These are phyloP conservation scores for Podosphaera fusca DNA, from an alignment of 2,329 filamentous ascomycete species.

Conservation along the genomic window DNA sequence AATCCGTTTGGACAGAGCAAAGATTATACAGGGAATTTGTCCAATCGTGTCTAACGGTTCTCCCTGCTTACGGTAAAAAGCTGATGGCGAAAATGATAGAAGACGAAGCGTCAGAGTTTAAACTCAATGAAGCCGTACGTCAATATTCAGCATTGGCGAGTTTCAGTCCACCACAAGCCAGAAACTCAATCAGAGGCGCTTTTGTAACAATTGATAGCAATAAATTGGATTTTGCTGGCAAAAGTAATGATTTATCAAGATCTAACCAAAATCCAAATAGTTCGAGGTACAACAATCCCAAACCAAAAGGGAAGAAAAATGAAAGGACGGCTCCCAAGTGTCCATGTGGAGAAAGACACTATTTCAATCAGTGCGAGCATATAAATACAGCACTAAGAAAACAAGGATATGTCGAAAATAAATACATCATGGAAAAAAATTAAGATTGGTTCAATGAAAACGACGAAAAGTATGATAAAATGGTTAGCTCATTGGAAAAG, in stretches of 20 bases:
- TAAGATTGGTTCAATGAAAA: background rate
- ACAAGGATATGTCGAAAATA: background rate
- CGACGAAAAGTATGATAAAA: background rate
- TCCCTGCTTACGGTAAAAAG: background rate
- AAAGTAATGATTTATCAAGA: too few relatives aligned
- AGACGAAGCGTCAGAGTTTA: background rate
- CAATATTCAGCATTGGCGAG: background rate
- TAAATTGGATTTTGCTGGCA: background rate
- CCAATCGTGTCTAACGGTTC: background rate
- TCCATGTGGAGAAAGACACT: background rate
- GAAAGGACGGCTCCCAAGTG: background rate
- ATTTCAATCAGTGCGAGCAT: background rate
- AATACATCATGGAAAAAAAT: background rate
- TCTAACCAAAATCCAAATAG: too few relatives aligned
- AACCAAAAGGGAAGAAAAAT: background rate
- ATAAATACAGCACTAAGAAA: background rate
- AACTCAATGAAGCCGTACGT: background rate
- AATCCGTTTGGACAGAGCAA: background rate
- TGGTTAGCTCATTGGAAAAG: background rate
- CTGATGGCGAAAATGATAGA: background rate
- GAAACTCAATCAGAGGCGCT: background rate
- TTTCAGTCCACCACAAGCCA: background rate
- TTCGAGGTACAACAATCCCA: too few relatives aligned
- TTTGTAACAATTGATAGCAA: background rate
- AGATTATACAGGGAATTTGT: background rate